phyloP scores from a whole-genome alignment of 108 stramenopile genomes.

The Fragilariopsis cylindrus region DNA sequence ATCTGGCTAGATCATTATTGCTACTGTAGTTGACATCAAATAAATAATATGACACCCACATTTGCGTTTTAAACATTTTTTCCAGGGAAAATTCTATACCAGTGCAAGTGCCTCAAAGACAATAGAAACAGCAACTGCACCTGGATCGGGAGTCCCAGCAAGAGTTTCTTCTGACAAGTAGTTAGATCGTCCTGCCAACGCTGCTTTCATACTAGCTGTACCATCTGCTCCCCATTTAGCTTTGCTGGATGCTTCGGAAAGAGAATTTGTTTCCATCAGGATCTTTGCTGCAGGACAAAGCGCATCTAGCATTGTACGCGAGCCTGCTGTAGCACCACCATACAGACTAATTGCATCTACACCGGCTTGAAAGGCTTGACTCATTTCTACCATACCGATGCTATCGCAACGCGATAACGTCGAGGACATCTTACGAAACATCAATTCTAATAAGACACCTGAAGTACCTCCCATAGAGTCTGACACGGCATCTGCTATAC shows the following conservation, averaged over 20 bases:
- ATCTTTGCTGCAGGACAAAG: constrained; percentile 76
- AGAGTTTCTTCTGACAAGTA: constrained; percentile 84
- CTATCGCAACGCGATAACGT: constrained; percentile 26
- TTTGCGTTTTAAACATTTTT: no score
- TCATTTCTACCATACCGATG: constrained; percentile 57
- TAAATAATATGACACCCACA: no score
- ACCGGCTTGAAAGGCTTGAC: constrained; percentile 78
- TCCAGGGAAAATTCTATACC: not conserved
- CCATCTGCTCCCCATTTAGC: constrained; percentile 85
- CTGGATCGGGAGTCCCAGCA: constrained; percentile 94
- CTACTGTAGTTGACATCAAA: no score
- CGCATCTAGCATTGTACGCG: constrained; percentile 97
- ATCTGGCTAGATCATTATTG: no score
- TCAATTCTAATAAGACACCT: constrained; percentile 90
- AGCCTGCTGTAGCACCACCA: constrained; percentile 90
- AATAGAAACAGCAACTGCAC: constrained; percentile 91
- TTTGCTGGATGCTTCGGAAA: constrained; percentile 61
- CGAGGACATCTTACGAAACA: constrained; percentile 85
- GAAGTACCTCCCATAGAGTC: constrained; percentile 95
- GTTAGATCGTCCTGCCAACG: constrained; percentile 93
- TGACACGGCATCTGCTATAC: constrained; percentile 80
- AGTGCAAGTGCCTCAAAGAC: constrained; percentile 71
- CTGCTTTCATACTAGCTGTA: constrained; percentile 85
- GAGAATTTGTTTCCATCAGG: constrained; percentile 29
- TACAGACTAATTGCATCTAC: constrained; percentile 88